These are phyloP conservation scores for Lactifluus echinatus DNA, from an alignment of 768 basidiomycete genomes.

Conservation along the genomic window DNA sequence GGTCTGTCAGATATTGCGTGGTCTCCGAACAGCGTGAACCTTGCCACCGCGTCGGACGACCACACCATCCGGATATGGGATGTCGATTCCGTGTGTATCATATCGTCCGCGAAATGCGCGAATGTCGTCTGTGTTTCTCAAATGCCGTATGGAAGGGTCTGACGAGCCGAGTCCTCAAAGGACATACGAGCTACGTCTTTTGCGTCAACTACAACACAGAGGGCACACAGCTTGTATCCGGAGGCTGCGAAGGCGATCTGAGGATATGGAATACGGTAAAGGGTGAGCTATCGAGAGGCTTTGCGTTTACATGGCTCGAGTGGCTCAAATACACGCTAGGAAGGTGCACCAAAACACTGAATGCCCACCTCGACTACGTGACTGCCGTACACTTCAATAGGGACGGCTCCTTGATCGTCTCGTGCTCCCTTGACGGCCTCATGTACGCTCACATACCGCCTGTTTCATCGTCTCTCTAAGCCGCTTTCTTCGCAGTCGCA, in stretches of 20 bases:
- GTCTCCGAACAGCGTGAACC: slow-evolving; percentile 71
- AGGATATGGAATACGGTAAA: slow-evolving; percentile 84
- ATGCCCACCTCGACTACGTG: slow-evolving; percentile 91
- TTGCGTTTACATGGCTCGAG: background rate
- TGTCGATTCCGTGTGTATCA: slow-evolving; percentile 57
- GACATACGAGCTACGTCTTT: slow-evolving; percentile 84
- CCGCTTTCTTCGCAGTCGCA: slow-evolving; percentile 49
- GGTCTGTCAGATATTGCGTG: slow-evolving; percentile 88
- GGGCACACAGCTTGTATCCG: slow-evolving; percentile 84
- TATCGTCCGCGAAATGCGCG: background rate
- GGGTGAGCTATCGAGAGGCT: slow-evolving; percentile 37
- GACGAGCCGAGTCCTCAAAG: slow-evolving; percentile 61
- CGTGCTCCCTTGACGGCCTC: slow-evolving; percentile 85
- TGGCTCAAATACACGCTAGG: slow-evolving; percentile 44
- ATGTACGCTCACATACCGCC: slow-evolving; percentile 50
- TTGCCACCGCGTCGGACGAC: slow-evolving; percentile 93
- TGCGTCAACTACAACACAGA: slow-evolving; percentile 87
- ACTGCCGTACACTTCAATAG: slow-evolving; percentile 91
- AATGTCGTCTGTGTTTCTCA: background rate
- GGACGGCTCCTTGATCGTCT: slow-evolving; percentile 87
- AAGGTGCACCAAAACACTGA: slow-evolving; percentile 75
- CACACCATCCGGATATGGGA: slow-evolving; percentile 85
- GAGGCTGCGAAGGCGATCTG: slow-evolving; percentile 88
- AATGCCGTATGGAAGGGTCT: slow-evolving; percentile 40
- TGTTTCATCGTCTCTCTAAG: background rate